A percentile compares a stretch with the other conserved stretches of the same genome.
Conservation (phyloP, 805 yeast species). For the Saccharomyces mikatae region DNA sequence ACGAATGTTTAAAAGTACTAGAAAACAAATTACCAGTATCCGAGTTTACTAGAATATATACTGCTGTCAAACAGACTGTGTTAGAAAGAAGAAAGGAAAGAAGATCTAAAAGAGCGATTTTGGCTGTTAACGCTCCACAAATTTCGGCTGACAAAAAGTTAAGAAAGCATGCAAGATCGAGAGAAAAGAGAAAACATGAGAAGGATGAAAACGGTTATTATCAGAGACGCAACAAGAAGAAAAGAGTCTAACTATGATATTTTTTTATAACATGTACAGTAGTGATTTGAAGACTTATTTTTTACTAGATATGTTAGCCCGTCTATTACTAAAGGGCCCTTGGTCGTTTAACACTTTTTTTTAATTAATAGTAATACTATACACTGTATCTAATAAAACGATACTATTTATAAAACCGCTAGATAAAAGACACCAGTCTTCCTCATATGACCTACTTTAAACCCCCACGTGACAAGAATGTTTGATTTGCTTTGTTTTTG, state of each 20-base stretch:
- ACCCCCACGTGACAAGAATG: background rate
- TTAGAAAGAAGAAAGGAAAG: slow-evolving; percentile 64
- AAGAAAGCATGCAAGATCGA: slow-evolving; percentile 63
- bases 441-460: background rate
- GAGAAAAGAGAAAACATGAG: slow-evolving; percentile 68
- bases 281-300: background rate
- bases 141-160: slow-evolving; percentile 69
- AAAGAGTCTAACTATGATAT: slow-evolving; percentile 12
- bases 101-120: slow-evolving; percentile 62
- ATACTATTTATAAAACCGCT: background rate
- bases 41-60: slow-evolving; percentile 52
- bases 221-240: slow-evolving; percentile 50
- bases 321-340: background rate
- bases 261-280: background rate
- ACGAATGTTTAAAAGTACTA: slow-evolving; percentile 61
- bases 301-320: no score
- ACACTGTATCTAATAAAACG: background rate
- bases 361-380: background rate
- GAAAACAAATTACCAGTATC: slow-evolving; percentile 66
- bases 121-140: slow-evolving; percentile 74
- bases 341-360: background rate
- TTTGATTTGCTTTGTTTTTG: slow-evolving; percentile 1
- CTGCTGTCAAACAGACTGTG: slow-evolving; percentile 56
- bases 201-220: slow-evolving; percentile 74
- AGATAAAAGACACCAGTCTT: slow-evolving; percentile 1